Conservation (phyloP, 2,329 filamentous ascomycete species). For the Hypoxylon sp. region DNA sequence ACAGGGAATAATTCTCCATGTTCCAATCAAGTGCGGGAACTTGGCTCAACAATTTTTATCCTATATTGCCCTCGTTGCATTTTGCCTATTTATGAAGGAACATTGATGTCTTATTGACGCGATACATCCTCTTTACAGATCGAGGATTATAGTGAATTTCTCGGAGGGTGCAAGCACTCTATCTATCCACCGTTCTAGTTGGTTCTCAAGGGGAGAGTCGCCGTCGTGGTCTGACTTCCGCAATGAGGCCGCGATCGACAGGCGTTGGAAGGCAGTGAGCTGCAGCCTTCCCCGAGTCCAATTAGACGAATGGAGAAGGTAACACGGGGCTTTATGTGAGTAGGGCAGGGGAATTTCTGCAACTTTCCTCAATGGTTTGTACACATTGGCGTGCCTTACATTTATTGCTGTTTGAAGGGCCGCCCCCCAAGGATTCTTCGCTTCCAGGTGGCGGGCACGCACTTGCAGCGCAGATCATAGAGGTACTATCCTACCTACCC, state of each 20-base stretch:
- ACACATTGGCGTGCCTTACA: slow-evolving; percentile 38
- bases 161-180: slow-evolving; percentile 27
- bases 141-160: not conserved
- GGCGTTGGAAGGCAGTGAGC: slow-evolving; percentile 10
- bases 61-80: slow-evolving; percentile 43
- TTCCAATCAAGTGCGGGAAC: slow-evolving; percentile 37
- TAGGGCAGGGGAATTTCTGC: slow-evolving; percentile 24
- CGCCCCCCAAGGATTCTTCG: slow-evolving; percentile 18
- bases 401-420: slow-evolving; percentile 27
- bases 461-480: slow-evolving; percentile 32
- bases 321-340: slow-evolving; percentile 29
- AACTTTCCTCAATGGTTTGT: slow-evolving; percentile 36
- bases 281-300: slow-evolving; percentile 30
- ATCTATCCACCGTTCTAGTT: slow-evolving; percentile 18
- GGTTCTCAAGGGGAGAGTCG: slow-evolving; percentile 17
- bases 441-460: slow-evolving; percentile 35
- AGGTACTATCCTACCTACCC: slow-evolving; percentile 6
- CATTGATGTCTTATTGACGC: slow-evolving; percentile 29
- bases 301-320: slow-evolving; percentile 40
- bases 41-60: slow-evolving; percentile 38
- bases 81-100: slow-evolving; percentile 43
- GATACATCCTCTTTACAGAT: slow-evolving; percentile 12
- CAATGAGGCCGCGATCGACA: slow-evolving; percentile 29
- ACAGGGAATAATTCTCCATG: slow-evolving; percentile 28
- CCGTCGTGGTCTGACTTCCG: slow-evolving; percentile 28